These are phyloP conservation scores for Trametes cingulata DNA, from an alignment of 768 basidiomycete genomes.

Conservation along the genomic window DNA sequence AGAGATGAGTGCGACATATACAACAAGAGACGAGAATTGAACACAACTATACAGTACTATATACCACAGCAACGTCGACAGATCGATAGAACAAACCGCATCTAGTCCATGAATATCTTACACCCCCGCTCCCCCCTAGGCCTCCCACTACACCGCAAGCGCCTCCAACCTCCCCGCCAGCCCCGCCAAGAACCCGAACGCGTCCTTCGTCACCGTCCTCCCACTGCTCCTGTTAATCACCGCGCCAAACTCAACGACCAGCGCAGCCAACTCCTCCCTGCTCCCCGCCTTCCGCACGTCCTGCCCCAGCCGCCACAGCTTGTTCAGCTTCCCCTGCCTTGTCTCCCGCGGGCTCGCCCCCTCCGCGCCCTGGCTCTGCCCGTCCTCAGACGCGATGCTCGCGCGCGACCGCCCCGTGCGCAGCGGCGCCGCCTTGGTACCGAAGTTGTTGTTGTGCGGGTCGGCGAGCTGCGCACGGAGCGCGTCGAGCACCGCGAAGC, in stretches of 20 bases:
- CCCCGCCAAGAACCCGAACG: slow-evolving; percentile 66
- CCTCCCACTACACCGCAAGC: slow-evolving; percentile 29
- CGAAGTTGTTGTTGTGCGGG: slow-evolving; percentile 64
- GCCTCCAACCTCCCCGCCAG: slow-evolving; percentile 53
- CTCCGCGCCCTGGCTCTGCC: slow-evolving; percentile 28
- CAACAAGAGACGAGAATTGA: background rate
- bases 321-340: slow-evolving; percentile 56
- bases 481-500: slow-evolving; percentile 67
- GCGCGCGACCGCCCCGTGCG: slow-evolving; percentile 40
- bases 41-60: slow-evolving; percentile 14
- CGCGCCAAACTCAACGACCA: slow-evolving; percentile 70
- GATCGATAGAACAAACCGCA: slow-evolving; percentile 7
- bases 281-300: slow-evolving; percentile 53
- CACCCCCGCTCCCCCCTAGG: background rate
- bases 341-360: slow-evolving; percentile 42
- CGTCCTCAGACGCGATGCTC: slow-evolving; percentile 18
- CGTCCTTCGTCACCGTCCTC: slow-evolving; percentile 77
- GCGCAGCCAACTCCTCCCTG: slow-evolving; percentile 58
- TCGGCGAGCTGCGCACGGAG: slow-evolving; percentile 71
- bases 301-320: slow-evolving; percentile 55
- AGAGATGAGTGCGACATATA: background rate
- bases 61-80: slow-evolving; percentile 7
- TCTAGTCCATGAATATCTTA: background rate
- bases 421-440: slow-evolving; percentile 45
- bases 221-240: slow-evolving; percentile 69